A percentile compares a stretch with the other conserved stretches of the same genome.
phyloP scores from a whole-genome alignment of 768 basidiomycete species.

The Albatrellus ellisii region DNA sequence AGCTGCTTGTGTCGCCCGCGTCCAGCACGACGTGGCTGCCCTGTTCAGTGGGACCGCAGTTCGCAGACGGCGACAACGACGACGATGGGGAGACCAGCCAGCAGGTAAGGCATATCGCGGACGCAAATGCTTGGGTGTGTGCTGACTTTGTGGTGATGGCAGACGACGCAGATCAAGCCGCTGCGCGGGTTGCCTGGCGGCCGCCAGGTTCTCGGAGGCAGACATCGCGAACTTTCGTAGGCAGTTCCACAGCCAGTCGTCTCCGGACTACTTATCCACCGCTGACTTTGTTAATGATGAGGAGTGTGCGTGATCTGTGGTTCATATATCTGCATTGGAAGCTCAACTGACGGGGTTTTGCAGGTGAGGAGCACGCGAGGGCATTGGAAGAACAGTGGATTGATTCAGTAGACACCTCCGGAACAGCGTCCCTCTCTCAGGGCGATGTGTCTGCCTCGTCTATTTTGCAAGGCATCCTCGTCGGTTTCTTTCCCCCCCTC shows the following conservation, averaged over 20 bases:
- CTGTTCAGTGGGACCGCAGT: no score
- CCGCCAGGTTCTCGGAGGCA: constrained; percentile 81
- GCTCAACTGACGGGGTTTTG: background rate
- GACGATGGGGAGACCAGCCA: no score
- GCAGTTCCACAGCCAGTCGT: constrained; percentile 80
- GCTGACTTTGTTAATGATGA: constrained; percentile 60
- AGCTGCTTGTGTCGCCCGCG: no score
- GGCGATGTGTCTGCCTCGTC: constrained; percentile 40
- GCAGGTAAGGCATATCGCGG: no score
- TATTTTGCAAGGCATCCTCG: constrained; percentile 67
- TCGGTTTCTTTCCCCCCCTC: constrained; percentile 92
- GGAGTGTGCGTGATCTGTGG: constrained; percentile 38
- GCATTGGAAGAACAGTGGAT: constrained; percentile 94
- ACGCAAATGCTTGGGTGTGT: no score
- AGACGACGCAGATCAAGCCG: constrained; percentile 68
- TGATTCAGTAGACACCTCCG: constrained; percentile 61
- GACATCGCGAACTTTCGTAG: constrained; percentile 84
- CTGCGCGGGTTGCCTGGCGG: constrained; percentile 79
- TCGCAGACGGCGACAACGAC: no score
- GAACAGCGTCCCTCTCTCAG: constrained; percentile 46
- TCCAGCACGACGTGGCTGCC: no score
- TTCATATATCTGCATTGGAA: background rate
- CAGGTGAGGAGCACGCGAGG: constrained; percentile 89
- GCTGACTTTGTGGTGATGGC: background rate
- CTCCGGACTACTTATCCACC: constrained; percentile 53